Conservation (phyloP, 2,329 filamentous ascomycete genomes). For the Pestalotiopsis sp. region DNA sequence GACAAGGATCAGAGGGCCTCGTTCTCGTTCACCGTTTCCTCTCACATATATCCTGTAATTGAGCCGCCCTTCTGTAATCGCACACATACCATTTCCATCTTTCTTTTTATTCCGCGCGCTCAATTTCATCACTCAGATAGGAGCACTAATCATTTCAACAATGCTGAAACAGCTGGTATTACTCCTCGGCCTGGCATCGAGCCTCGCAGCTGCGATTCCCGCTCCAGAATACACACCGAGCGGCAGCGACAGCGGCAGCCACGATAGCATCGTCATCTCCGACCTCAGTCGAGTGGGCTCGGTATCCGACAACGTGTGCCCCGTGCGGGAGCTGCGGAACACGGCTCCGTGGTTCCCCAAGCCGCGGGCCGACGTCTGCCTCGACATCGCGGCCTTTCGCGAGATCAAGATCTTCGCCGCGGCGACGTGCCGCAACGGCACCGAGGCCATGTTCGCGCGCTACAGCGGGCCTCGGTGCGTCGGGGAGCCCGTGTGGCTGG, state of each 20-base stretch:
- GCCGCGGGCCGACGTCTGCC: constrained; percentile 3
- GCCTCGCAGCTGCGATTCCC: not conserved
- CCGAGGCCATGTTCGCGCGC: constrained; percentile 7
- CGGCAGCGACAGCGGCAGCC: not conserved
- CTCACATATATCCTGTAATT: too few species aligned
- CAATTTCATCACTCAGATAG: not conserved
- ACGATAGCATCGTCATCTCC: not conserved
- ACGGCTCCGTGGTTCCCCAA: not conserved
- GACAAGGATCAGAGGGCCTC: not conserved
- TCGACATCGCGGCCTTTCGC: not conserved
- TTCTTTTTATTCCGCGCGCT: too few species aligned
- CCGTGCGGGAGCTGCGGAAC: not conserved
- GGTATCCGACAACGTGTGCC: not conserved
- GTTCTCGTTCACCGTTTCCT: too few species aligned
- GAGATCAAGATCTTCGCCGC: constrained; percentile 11
- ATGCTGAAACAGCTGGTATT: not conserved
- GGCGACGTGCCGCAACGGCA: constrained; percentile 7
- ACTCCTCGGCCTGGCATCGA: not conserved
- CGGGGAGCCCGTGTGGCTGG: not conserved
- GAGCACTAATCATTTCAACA: not conserved
- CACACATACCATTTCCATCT: too few species aligned
- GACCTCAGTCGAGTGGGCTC: not conserved
- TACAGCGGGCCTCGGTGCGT: constrained; percentile 2
- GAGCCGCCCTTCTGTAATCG: too few species aligned
- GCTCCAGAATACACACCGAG: too few species aligned